Evolutionary conservation across 768 basidiomycete species (phyloP), one percentile per base, ranked within the genome.

Genomic region (Trametes cubensis): DNA sequence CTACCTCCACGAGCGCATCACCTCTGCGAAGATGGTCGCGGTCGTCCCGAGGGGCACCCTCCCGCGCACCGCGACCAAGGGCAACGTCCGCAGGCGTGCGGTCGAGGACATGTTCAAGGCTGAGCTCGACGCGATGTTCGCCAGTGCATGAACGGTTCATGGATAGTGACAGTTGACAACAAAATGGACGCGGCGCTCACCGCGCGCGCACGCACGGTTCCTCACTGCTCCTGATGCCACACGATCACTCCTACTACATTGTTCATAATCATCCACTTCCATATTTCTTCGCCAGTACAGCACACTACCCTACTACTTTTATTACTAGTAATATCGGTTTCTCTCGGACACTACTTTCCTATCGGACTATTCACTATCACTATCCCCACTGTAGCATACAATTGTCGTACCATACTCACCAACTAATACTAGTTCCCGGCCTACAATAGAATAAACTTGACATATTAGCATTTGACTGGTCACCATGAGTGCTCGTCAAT

Each of bases 1-100:
- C 58, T 90, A 90, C 70, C 73, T 88, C 39, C 88, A 90, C 72
- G 89, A 90, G 72, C 85, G 88, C 34, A 86, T 90, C 75, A 81
- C 79, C 6, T 81, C 79, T 15, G 67, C 82, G 20, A 80, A 86
- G 61, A 82, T 89, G 80, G 81, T 90, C 64, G 74, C 89, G 61
- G 74, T 90, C 49, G 89, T 89, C 25, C 78, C 83, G n/a, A 74
- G 77, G 26, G 80, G 80, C 18, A 81, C 86, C 3, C 80, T 90
- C 50, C 89, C 89, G 38, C 79, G 89, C 66, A 90, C 89, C 0
- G 83, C 83, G 30, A 89, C 88, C 23, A 90, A 90, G 75, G 88
- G 89, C 38, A 90, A 90, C 69, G 85, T 91, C 61, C 82, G 89
- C 44, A 81, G 89, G 52, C 83, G 81, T 67, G 88, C 86, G 25